Conservation (phyloP, 495 filamentous ascomycete genomes). For the Podospora pseudopauciseta region DNA sequence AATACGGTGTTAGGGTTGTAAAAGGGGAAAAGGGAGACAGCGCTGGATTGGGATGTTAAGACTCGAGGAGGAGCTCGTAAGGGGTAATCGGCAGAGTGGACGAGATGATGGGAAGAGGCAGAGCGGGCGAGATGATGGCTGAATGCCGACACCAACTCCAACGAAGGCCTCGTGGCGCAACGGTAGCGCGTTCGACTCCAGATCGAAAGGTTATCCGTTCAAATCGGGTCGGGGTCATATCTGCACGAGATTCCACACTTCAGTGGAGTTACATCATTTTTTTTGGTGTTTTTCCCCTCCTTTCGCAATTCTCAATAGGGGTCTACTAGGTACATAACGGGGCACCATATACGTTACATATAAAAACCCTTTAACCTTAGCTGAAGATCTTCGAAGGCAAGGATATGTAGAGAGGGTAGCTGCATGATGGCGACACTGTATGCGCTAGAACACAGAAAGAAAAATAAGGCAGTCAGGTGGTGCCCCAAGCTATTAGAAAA, state of each 20-base stretch:
- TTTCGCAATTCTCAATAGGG: no score
- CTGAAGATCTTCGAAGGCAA: not conserved
- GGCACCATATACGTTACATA: not conserved
- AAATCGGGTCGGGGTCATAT: slow-evolving; percentile 13
- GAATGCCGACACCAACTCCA: no score
- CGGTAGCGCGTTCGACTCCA: slow-evolving; percentile 13
- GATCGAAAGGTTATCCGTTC: slow-evolving; percentile 19
- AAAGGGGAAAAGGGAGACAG: no score
- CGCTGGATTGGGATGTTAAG: no score
- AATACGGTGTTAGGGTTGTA: no score
- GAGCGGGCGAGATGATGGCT: no score
- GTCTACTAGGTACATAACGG: not conserved
- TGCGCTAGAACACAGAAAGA: not conserved
- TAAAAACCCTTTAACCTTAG: no score
- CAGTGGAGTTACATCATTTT: not conserved
- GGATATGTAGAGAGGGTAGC: not conserved
- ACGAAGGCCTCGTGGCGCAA: slow-evolving; percentile 1
- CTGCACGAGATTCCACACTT: not conserved
- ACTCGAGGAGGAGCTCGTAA: no score
- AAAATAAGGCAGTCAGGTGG: no score
- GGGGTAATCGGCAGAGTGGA: no score
- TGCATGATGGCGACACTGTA: not conserved
- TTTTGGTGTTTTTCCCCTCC: not conserved
- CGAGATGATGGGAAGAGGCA: no score
- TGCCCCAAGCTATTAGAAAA: not conserved